A percentile compares a stretch with the other conserved stretches of the same genome.
Conservation (phyloP, 2,329 filamentous ascomycete genomes). For the Cladosporium sp. region DNA sequence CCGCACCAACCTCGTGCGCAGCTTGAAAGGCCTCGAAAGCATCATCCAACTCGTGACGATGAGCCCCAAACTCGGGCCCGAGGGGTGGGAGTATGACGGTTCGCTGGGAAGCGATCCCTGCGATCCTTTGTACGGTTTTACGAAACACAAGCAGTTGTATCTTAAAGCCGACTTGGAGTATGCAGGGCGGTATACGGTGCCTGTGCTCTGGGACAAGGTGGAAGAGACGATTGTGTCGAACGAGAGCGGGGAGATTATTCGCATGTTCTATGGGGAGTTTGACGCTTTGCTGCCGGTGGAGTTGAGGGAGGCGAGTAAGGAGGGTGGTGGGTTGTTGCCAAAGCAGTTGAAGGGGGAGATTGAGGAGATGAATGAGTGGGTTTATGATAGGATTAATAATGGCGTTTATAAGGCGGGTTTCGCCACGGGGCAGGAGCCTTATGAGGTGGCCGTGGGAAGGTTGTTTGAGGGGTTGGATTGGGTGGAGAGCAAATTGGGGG, state of each 20-base stretch:
- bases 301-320: conserved; percentile 52
- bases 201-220: conserved; percentile 69
- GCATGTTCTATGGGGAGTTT: conserved; percentile 82
- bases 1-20: conserved; percentile 44
- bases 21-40: conserved; percentile 48
- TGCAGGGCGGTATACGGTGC: conserved; percentile 73
- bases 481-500: conserved; percentile 65
- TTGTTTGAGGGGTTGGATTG: conserved; percentile 76
- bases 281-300: conserved; percentile 51
- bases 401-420: conserved; percentile 63
- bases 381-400: conserved; percentile 60
- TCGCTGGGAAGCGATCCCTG: conserved; percentile 50
- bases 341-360: conserved; percentile 61
- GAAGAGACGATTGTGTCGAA: conserved; percentile 73
- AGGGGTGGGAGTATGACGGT: conserved; percentile 71
- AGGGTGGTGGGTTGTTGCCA: conserved; percentile 64
- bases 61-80: conserved; percentile 35
- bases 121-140: conserved; percentile 62
- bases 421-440: conserved; percentile 76
- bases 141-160: conserved; percentile 69
- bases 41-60: conserved; percentile 47
- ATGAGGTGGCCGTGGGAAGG: conserved; percentile 66
- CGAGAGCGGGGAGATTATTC: conserved; percentile 84
- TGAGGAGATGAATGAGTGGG: conserved; percentile 76
- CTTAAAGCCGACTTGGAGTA: conserved; percentile 65